Evolutionary conservation across 208 protist genomes (phyloP), one percentile per base, ranked within the genome.

Genomic region (Leishmania aethiopica): DNA sequence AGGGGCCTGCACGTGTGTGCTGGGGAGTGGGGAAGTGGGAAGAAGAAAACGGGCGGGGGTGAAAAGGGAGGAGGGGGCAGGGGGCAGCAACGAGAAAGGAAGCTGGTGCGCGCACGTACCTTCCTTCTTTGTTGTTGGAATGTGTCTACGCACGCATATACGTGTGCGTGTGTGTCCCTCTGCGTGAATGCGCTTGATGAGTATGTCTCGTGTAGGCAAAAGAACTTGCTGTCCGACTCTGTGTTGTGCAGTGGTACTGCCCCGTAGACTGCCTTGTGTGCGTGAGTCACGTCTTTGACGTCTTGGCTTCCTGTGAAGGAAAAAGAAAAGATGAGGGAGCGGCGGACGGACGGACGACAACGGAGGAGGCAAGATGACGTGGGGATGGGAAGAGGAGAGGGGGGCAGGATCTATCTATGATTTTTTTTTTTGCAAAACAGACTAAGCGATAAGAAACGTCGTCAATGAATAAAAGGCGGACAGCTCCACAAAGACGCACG

Each of bases 311-410:
- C 7, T 62, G 57, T 32, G 5, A 70, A 13, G 72, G 35, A 77
- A 64, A 79, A 77, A 70, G 74, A 45, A 75, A 85, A 78, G 3
- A 81, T 69, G 35, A 77, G 35, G 45, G 49, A 37, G 28, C 35
- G 45, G 32, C 71, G 40, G 13, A 49, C 19, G 42, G 42, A 45
- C 42, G 13, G 13, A 59, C 49, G 22, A 3, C n/a, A 37, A 57
- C 6, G 45, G 72, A 84, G n/a, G 45, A 53, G 28, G 55, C 37
- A 79, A 13, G 32, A 81, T 11, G 25, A 82, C 57, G 66, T 28
- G 28, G 64, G 78, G 62, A 67, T 6, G 25, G n/a, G 57, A 2
- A n/a, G 25, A 17, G 57, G n/a, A n/a, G 49, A 71, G 1, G 57
- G 22, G 57, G 37, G 47, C 53, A 78, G 22, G 78, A 64, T 11